Evolutionary conservation across 179 eudicot species (phyloP).

Genomic region (Gypsophila paniculata): DNA sequence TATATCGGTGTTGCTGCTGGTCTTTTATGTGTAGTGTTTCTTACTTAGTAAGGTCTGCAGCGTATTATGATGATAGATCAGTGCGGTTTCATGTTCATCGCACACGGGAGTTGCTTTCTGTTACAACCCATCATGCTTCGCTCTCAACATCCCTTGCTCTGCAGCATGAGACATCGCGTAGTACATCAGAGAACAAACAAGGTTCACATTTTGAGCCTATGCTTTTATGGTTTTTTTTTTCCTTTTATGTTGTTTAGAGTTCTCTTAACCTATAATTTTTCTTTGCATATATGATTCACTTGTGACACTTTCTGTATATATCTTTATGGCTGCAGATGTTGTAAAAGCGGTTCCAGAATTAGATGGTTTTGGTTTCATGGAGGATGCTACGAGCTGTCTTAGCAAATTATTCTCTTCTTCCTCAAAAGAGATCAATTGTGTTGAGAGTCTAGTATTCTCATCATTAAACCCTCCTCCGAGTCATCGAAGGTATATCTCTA

Average conservation of each 20-base stretch:
- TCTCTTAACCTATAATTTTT: neutral
- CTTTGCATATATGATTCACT: neutral
- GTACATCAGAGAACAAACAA: constrained; percentile 48
- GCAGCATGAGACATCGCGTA: constrained; percentile 63
- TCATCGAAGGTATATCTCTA: constrained; percentile 62
- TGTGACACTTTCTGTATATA: neutral
- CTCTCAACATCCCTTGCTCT: constrained; percentile 84
- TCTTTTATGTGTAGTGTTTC: neutral
- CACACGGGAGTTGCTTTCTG: constrained; percentile 87
- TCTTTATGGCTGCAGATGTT: constrained; percentile 42
- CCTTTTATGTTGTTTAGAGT: neutral
- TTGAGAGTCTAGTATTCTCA: constrained; percentile 80
- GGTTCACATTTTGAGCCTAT: constrained; percentile 38
- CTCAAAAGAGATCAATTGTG: constrained; percentile 70
- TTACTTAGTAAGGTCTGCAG: constrained; percentile 44
- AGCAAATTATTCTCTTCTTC: constrained; percentile 59
- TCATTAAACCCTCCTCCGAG: constrained; percentile 96
- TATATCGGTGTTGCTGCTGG: neutral
- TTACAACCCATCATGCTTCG: constrained; percentile 74
- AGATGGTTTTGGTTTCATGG: constrained; percentile 83
- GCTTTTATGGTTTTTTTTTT: neutral
- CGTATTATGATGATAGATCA: constrained; percentile 86
- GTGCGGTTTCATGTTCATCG: constrained; percentile 94
- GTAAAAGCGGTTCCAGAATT: constrained; percentile 60
- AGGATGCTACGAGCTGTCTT: constrained; percentile 66